Evolutionary conservation across 495 filamentous ascomycete species (phyloP).

Genomic region (Talaromyces borbonicus): DNA sequence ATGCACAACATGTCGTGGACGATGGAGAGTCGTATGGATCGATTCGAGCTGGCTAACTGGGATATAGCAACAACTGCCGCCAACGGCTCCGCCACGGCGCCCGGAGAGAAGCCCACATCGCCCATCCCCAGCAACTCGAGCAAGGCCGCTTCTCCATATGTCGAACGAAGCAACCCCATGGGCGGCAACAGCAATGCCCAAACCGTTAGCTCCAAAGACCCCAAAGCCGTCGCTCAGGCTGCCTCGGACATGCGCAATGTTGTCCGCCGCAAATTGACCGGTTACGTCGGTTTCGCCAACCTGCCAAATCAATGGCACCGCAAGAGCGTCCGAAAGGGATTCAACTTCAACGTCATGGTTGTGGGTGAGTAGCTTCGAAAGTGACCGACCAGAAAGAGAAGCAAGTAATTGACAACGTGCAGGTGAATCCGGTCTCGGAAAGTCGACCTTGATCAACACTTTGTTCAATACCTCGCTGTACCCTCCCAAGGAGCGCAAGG

Average conservation of each 20-base stretch:
- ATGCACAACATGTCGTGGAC: slow-evolving; percentile 55
- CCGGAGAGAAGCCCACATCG: slow-evolving; percentile 18
- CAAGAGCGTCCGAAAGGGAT: slow-evolving; percentile 99
- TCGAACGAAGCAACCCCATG: slow-evolving; percentile 54
- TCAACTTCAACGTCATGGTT: slow-evolving; percentile 99
- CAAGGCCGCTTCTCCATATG: slow-evolving; percentile 48
- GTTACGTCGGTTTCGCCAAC: slow-evolving; percentile 98
- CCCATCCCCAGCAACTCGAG: slow-evolving; percentile 30
- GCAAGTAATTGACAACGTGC: slow-evolving; percentile 8
- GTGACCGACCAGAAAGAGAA: slow-evolving; percentile 9
- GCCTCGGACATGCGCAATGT: slow-evolving; percentile 90
- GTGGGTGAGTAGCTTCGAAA: slow-evolving; percentile 57
- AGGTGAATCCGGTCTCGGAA: slow-evolving; percentile 99
- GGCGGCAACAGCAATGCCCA: slow-evolving; percentile 48
- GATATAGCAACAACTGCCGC: slow-evolving; percentile 18
- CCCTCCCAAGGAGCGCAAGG: slow-evolving; percentile 95
- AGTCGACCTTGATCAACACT: slow-evolving; percentile 98
- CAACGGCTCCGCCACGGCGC: slow-evolving; percentile 29
- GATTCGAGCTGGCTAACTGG: slow-evolving; percentile 14
- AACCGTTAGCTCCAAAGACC: slow-evolving; percentile 72
- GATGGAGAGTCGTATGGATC: slow-evolving; percentile 25
- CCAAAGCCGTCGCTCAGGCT: slow-evolving; percentile 66
- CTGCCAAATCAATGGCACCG: slow-evolving; percentile 99
- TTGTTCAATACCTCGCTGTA: slow-evolving; percentile 99
- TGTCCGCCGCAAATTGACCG: slow-evolving; percentile 94